Evolutionary conservation across 495 filamentous ascomycete genomes (phyloP).

Genomic region (Aspergillus diversus): DNA sequence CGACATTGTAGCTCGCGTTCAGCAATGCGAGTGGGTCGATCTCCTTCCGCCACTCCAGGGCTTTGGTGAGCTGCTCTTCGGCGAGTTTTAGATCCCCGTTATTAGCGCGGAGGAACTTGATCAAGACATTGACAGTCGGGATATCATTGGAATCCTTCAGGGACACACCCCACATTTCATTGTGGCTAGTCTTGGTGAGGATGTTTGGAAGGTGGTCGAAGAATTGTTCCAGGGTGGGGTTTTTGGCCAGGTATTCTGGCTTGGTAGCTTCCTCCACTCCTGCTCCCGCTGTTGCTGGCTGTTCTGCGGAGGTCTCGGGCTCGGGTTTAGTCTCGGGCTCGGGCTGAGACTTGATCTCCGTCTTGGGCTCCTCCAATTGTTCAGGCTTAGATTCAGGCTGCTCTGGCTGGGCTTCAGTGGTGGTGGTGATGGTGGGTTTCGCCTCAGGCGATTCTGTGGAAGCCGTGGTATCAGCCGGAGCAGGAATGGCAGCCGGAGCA

Average conservation of each 20-base stretch:
- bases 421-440: neutral
- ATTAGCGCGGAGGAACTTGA: conserved; percentile 92
- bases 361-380: conserved; percentile 6
- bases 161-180: conserved; percentile 79
- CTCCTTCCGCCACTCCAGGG: conserved; percentile 78
- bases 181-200: conserved; percentile 53
- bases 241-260: conserved; percentile 44
- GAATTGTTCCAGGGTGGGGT: conserved; percentile 40
- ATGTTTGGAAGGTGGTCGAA: conserved; percentile 48
- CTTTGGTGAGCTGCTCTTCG: conserved; percentile 73
- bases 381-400: neutral
- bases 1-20: conserved; percentile 54
- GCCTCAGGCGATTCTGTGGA: neutral
- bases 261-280: conserved; percentile 17
- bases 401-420: neutral
- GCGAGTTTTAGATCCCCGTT: conserved; percentile 72
- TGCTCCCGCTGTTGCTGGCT: conserved; percentile 14
- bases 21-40: conserved; percentile 51
- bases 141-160: conserved; percentile 60
- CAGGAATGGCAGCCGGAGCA: conserved; percentile 4
- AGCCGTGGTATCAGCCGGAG: neutral
- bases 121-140: conserved; percentile 77
- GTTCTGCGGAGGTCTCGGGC: conserved; percentile 5
- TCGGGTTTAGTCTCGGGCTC: conserved; percentile 17
- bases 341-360: conserved; percentile 19